Conservation (phyloP, 2,329 filamentous ascomycete genomes). For the Pseudogymnoascus sp. region DNA sequence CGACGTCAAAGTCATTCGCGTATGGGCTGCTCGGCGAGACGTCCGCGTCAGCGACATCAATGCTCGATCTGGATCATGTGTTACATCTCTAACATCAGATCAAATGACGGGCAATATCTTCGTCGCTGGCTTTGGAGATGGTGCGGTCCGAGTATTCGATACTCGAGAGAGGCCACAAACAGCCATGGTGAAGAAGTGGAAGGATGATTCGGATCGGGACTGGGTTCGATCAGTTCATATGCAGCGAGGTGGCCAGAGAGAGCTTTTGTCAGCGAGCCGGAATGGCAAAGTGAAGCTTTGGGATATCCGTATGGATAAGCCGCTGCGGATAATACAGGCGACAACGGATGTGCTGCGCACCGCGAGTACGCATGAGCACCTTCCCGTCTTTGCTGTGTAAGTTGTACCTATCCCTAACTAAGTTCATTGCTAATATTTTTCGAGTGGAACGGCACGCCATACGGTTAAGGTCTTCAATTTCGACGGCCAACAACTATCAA, state of each 20-base stretch:
- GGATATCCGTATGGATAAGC: conserved; percentile 85
- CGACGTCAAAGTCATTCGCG: conserved; percentile 88
- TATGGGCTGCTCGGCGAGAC: conserved; percentile 94
- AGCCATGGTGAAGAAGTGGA: conserved; percentile 94
- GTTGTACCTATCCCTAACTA: conserved; percentile 32
- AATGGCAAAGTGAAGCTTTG: conserved; percentile 93
- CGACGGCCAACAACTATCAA: conserved; percentile 70
- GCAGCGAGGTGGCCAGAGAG: conserved; percentile 88
- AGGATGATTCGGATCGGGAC: conserved; percentile 74
- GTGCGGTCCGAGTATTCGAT: conserved; percentile 89
- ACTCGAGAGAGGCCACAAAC: conserved; percentile 76
- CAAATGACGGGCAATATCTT: conserved; percentile 97
- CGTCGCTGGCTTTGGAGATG: conserved; percentile 92
- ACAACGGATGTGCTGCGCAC: conserved; percentile 75
- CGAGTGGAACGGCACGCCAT: conserved; percentile 79
- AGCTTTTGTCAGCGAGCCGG: conserved; percentile 81
- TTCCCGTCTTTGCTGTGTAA: conserved; percentile 91
- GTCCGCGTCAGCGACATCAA: conserved; percentile 91
- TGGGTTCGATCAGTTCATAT: conserved; percentile 97
- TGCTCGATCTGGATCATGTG: conserved; percentile 87
- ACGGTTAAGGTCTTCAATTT: conserved; percentile 90
- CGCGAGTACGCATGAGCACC: conserved; percentile 88
- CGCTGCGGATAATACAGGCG: conserved; percentile 65
- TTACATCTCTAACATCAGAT: conserved; percentile 92
- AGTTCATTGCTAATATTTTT: conserved; percentile 20